Percentiles rank a stretch among this genome's conserved stretches.
Evolutionary conservation across 345 rosid species (phyloP).

Genomic region (Pseudoturritis turrita): DNA sequence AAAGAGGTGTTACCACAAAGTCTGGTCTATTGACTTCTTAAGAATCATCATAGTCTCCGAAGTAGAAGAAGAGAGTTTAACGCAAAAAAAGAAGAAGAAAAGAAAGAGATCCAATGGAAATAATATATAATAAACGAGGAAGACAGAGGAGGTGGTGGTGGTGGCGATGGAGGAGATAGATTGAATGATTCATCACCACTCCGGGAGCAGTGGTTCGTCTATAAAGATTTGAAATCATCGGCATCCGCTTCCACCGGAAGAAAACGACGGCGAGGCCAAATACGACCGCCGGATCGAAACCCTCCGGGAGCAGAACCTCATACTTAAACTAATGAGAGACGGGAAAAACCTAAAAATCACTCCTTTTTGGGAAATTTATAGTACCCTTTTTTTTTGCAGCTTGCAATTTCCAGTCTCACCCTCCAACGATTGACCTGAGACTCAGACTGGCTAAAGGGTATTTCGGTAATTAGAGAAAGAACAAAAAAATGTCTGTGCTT

Average conservation of each 20-base stretch:
- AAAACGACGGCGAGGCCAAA: background rate
- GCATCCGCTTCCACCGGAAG: constrained; percentile 34
- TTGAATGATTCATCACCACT: constrained; percentile 30
- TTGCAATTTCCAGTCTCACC: constrained; percentile 20
- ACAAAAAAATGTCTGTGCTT: background rate
- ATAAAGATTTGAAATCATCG: constrained; percentile 27
- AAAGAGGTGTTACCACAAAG: constrained; percentile 16
- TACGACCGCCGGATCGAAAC: background rate
- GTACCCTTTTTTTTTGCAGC: background rate
- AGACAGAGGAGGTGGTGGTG: background rate
- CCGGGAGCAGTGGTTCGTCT: background rate
- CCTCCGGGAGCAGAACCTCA: constrained; percentile 45
- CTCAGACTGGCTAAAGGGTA: background rate
- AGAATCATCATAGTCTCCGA: constrained; percentile 36
- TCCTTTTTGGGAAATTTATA: background rate
- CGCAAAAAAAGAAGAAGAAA: background rate
- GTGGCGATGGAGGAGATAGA: background rate
- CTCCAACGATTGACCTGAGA: background rate
- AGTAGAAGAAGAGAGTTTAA: constrained; percentile 13
- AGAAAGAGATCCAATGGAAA: background rate
- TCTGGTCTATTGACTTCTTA: constrained; percentile 28
- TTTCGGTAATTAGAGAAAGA: background rate
- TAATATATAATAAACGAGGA: too few species aligned
- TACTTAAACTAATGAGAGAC: constrained; percentile 31
- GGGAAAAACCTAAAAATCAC: constrained; percentile 6